These are phyloP conservation scores for Thymus quinquecostatus DNA, from an alignment of 257 asterid genomes.

Conservation along the genomic window DNA sequence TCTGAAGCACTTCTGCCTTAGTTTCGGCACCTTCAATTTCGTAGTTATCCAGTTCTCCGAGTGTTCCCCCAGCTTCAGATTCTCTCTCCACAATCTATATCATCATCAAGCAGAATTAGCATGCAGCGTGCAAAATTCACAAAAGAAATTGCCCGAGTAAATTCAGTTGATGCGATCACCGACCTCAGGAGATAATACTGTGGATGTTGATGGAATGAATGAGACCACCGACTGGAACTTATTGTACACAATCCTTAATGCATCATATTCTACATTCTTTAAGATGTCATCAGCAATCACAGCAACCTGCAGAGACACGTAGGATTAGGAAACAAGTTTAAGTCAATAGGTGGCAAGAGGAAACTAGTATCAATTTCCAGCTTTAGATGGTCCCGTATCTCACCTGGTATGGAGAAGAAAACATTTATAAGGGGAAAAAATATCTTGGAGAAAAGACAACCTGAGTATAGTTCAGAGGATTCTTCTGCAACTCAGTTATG, in stretches of 20 bases:
- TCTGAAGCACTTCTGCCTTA: constrained; percentile 93
- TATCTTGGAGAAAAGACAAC: constrained; percentile 40
- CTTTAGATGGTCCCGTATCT: constrained; percentile 2
- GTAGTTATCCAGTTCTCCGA: constrained; percentile 83
- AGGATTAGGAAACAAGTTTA: constrained; percentile 1
- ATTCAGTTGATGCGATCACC: constrained; percentile 28
- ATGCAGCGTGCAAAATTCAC: constrained; percentile 2
- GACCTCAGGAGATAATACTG: constrained; percentile 97
- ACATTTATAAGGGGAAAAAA: constrained; percentile 9
- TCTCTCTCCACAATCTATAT: constrained; percentile 83
- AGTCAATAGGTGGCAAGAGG: not conserved
- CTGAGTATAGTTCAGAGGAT: constrained; percentile 96
- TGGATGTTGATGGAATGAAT: constrained; percentile 74
- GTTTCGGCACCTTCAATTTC: constrained; percentile 97
- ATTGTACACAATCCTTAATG: constrained; percentile 81
- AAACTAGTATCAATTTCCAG: not conserved
- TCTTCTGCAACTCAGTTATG: constrained; percentile 88
- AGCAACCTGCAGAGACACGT: constrained; percentile 68
- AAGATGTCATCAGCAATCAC: constrained; percentile 96
- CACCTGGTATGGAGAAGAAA: not conserved
- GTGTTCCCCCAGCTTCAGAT: constrained; percentile 91
- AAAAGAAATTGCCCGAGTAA: constrained; percentile 1
- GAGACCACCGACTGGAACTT: constrained; percentile 89
- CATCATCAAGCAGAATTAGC: constrained; percentile 33
- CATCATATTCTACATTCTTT: constrained; percentile 91